Base-by-base conservation (phyloP, 768 basidiomycete genomes). In the Boletus tomentosulus region DNA sequence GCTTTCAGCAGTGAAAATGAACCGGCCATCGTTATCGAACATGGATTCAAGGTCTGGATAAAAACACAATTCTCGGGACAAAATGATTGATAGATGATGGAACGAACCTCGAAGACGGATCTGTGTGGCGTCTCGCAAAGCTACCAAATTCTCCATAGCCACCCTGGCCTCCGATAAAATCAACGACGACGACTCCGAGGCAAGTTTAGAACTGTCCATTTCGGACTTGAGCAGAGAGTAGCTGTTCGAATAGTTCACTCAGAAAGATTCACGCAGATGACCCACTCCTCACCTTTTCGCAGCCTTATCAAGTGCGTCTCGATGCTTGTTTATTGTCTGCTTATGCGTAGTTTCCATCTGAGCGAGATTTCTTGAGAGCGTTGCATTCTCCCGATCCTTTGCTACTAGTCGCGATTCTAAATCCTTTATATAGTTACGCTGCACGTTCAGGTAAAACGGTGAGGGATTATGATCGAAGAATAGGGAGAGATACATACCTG, bases 221-320 rank as follows among this genome's bases (percentile, higher is more conserved):
- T 60, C 59, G 25, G 54, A 67, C 51, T 69, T 70, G 13, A 75
- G 65, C 34, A 51, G 56, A 15, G 63, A 48, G 50, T 63, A 67
- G 47, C 74, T 75, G 49, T 19, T 6, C 2, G 41, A 19, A 39
- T 16, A 44, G 43, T 44, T 49, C 12, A 19, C 46, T 55, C 35
- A 58, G 53, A 49, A 19, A 12, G 13, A 6, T 33, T 22, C 6
- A 28, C 46, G 24, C 42, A 44, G 50, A 49, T 8, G 27, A 24
- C 2, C 19, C 11, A 47, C 22, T 27, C 15, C 58, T 31, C 24
- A 69, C 67, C 50, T 67, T 54, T 58, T 65, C 30, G 35, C 50
- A 24, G 50, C 49, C 31, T 51, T 67, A 2, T 46, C 22, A 1
- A 69, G 43, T 4, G 51, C 55, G 33, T 69, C 67, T 35, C 53